Percentiles rank a stretch among this genome's conserved stretches.
Conservation (phyloP, 2,329 filamentous ascomycete species). For the Talaromyces funiculosus region DNA sequence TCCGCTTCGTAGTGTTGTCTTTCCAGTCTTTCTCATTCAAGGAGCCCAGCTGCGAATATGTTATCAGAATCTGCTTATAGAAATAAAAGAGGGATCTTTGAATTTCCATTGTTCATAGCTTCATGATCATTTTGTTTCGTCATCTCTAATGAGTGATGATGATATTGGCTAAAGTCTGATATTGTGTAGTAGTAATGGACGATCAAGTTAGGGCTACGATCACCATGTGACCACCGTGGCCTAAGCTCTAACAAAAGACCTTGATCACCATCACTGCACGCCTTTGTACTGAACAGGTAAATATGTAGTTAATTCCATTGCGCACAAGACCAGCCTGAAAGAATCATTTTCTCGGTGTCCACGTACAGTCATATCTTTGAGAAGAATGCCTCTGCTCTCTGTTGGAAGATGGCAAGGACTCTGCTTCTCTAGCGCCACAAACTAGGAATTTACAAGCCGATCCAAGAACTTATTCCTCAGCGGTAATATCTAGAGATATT, state of each 20-base stretch:
- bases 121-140: not conserved
- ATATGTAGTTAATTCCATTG: not conserved
- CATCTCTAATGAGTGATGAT: not conserved
- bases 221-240: not conserved
- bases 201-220: not conserved
- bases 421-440: not conserved
- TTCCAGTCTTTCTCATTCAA: not conserved
- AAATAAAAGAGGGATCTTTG: too few relatives aligned
- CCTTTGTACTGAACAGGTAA: not conserved
- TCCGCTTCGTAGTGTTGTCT: not conserved
- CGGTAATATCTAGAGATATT: not conserved
- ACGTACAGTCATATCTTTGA: not conserved
- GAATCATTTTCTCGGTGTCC: not conserved
- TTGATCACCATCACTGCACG: not conserved
- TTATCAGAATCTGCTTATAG: not conserved
- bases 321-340: too few relatives aligned
- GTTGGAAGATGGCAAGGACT: not conserved
- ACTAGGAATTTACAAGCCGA: not conserved
- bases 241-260: not conserved
- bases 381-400: not conserved
- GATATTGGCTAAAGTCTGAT: not conserved
- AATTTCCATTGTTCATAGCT: not conserved
- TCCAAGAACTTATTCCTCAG: not conserved
- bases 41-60: not conserved
- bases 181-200: not conserved